Conservation (phyloP, 176 grass and related monocot genomes). For the Eleusine coracana region DNA sequence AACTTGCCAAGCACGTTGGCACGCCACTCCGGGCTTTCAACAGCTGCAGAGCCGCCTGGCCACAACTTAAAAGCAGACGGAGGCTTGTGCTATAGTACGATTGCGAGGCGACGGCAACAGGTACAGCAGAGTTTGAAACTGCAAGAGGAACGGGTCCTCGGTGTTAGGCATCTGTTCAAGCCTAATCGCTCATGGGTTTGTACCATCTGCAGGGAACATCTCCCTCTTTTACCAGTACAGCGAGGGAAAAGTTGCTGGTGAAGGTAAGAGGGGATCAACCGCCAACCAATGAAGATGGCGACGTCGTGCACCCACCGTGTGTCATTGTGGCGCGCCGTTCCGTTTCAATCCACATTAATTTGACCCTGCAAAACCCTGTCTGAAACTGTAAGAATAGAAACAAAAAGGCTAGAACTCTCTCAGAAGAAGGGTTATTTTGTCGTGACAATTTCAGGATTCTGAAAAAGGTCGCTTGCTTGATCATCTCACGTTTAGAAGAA, state of each 20-base stretch:
- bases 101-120: background rate
- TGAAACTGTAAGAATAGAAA: conserved; percentile 24
- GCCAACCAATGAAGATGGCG: conserved; percentile 9
- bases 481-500: background rate
- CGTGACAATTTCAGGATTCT: conserved; percentile 3
- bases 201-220: background rate
- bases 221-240: background rate
- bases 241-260: background rate
- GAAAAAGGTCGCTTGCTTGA: conserved; percentile 8
- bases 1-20: background rate
- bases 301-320: background rate
- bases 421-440: background rate
- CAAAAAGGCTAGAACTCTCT: conserved; percentile 1
- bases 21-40: background rate
- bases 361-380: background rate
- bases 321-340: conserved; percentile 38
- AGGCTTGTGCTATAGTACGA: too few relatives aligned
- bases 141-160: background rate
- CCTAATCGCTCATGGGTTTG: too few relatives aligned
- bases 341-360: conserved; percentile 26
- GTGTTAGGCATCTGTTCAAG: background rate
- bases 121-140: background rate
- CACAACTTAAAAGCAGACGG: background rate
- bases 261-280: conserved; percentile 34
- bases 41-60: background rate